Evolutionary conservation across 2,329 filamentous ascomycete species (phyloP), one percentile per base, ranked within the genome.

Genomic region (Clarireedia hainanense): DNA sequence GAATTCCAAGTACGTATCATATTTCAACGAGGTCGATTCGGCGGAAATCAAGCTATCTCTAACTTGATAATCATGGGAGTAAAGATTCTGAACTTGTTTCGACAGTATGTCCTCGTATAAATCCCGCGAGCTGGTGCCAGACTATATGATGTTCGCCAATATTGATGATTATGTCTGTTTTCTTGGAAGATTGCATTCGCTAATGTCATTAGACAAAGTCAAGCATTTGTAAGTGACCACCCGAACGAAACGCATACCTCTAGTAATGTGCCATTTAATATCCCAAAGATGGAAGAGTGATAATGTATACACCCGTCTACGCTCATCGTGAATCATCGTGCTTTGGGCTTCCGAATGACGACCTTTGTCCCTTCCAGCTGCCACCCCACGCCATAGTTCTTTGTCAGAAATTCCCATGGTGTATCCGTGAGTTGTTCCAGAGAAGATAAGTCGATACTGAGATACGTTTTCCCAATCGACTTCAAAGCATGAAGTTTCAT

Each of bases 401-500:
- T 77, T 56, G 73, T 79, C 66, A 97, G 72, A 50, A 83, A 81
- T 10, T 81, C 76, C 91, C 92, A 99, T n/a, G 72, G 75, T 63
- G 80, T 76, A 48, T 83, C 83, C 4, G 87, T 79, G 56, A 81
- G 78, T 67, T 77, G 79, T 72, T 94, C 88, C 50, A 96, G 72
- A 69, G 85, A 89, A 3, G 68, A 68, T 57, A 80, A 71, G 52
- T 90, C 88, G 7, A 90, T 85, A 20, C 74, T 81, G 61, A 96
- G 73, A 70, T 99, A 99, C 4, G 86, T 80, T 66, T 84, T 81
- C 0, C 90, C 91, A 54, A 97, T 80, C 68, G 91, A 94, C 74
- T 96, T 95, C 63, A 97, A 75, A 36, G 88, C 83, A 71, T 91
- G 86, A 62, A 82, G 75, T 63, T 87, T 78, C 67, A 96, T 78